Evolutionary conservation across 192 early-diverging fungal species (phyloP), one percentile per base, ranked within the genome.

Genomic region (Gryganskiella cystojenkinii): DNA sequence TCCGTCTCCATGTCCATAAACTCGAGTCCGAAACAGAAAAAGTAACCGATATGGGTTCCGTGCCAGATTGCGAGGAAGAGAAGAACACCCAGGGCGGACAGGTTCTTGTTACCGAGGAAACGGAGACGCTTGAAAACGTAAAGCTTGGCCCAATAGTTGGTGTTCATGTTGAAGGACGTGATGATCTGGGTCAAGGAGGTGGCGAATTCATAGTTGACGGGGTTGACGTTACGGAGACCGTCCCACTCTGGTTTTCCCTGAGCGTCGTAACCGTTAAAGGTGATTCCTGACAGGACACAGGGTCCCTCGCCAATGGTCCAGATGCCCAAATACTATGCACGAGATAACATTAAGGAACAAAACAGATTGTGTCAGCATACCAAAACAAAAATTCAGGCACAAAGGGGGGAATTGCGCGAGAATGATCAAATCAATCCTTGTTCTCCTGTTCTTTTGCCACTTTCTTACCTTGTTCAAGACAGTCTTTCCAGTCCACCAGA

Each of bases 11-110:
- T 76, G 54, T 83, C 85, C 33, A 90, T 43, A 68, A 83, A 90
- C 70, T 90, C 89, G 43, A 88, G 67, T 42, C 70, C 65, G 45
- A 90, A 90, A 42, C 79, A 81, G 15, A 86, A 33, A 60, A 85
- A 87, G 70, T 90, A 90, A n/a, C 85, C 86, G 8, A 80, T 10
- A 54, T 87, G 82, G 24, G 82, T 84, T 31, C 89, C 89, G 63
- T 90, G 89, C 89, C 89, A 90, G 43, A 87, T 46, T n/a, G 89
- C 87, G 4, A 90, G 68, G 72, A 90, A 90, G 0, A 80, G 28
- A 3, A 89, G 64, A 2, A 85, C 78, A 13, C 63, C 80, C 19
- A 74, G 55, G 14, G 80, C 73, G 4, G 89, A 88, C 14, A 85
- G 25, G 19, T 85, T 66, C 80, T 88, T 89, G 76, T 81, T 86